A percentile compares a stretch with the other conserved stretches of the same genome.
phyloP scores from a whole-genome alignment of 768 basidiomycete genomes.

The Boletus coccyginus region DNA sequence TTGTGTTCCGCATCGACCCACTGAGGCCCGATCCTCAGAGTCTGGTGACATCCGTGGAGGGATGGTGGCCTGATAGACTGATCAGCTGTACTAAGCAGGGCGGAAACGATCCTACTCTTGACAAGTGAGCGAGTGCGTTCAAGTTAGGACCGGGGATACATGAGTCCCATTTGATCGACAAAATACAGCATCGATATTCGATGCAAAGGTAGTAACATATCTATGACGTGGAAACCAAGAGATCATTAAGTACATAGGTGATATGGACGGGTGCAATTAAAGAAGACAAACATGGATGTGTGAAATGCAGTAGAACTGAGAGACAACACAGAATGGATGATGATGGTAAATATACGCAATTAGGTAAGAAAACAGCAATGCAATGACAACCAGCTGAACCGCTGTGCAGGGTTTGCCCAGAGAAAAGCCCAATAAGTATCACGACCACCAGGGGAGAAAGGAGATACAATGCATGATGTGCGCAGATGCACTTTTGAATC shows the following conservation, averaged over 20 bases:
- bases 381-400: background rate
- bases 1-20: too few species aligned
- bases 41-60: too few species aligned
- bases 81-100: too few species aligned
- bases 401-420: background rate
- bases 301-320: background rate
- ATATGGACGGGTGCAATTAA: background rate
- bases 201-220: background rate
- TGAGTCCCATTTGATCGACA: background rate
- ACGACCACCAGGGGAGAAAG: background rate
- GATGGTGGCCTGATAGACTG: too few species aligned
- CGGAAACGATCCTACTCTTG: too few species aligned
- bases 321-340: background rate
- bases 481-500: conserved; percentile 9
- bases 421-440: conserved; percentile 6
- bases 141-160: background rate
- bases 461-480: background rate
- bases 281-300: background rate
- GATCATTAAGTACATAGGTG: background rate
- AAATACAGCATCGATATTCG: background rate
- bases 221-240: background rate
- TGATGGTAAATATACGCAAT: background rate
- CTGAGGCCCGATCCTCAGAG: too few species aligned
- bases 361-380: background rate
- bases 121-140: too few species aligned